Conservation (phyloP, 176 grass and related monocot genomes). For the Zoysia japonica region DNA sequence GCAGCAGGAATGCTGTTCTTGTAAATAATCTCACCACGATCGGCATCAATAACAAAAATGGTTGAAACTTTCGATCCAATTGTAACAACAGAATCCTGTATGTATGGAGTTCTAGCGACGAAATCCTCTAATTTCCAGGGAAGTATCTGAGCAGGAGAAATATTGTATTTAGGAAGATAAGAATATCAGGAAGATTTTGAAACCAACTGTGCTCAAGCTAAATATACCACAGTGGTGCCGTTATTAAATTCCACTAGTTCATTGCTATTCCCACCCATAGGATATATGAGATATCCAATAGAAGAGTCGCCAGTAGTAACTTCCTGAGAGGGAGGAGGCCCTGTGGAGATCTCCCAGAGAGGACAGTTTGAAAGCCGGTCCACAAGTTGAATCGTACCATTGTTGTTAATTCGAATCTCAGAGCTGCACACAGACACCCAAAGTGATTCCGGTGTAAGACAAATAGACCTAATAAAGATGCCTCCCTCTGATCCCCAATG, state of each 20-base stretch:
- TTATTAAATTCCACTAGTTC: constrained; percentile 51
- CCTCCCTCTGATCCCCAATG: neutral
- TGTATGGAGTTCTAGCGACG: constrained; percentile 66
- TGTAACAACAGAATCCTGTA: constrained; percentile 77
- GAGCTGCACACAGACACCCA: constrained; percentile 33
- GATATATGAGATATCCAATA: constrained; percentile 55
- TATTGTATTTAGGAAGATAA: constrained; percentile 15
- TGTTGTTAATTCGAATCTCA: constrained; percentile 41
- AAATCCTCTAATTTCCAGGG: constrained; percentile 85
- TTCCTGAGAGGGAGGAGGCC: constrained; percentile 46
- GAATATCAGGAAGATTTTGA: neutral
- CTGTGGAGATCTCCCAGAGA: constrained; percentile 55
- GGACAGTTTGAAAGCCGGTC: constrained; percentile 40
- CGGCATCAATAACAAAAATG: constrained; percentile 66
- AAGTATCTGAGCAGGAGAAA: constrained; percentile 58
- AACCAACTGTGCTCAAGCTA: neutral
- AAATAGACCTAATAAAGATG: constrained; percentile 15
- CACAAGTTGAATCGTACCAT: constrained; percentile 59
- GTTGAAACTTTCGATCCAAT: constrained; percentile 84
- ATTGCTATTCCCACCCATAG: neutral
- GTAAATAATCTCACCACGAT: constrained; percentile 81
- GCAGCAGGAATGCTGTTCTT: constrained; percentile 54
- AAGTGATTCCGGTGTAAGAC: constrained; percentile 10
- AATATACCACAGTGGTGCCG: constrained; percentile 55
- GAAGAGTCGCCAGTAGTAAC: constrained; percentile 27